Evolutionary conservation across 2,329 filamentous ascomycete species (phyloP).

Genomic region (Pyricularia sp.): DNA sequence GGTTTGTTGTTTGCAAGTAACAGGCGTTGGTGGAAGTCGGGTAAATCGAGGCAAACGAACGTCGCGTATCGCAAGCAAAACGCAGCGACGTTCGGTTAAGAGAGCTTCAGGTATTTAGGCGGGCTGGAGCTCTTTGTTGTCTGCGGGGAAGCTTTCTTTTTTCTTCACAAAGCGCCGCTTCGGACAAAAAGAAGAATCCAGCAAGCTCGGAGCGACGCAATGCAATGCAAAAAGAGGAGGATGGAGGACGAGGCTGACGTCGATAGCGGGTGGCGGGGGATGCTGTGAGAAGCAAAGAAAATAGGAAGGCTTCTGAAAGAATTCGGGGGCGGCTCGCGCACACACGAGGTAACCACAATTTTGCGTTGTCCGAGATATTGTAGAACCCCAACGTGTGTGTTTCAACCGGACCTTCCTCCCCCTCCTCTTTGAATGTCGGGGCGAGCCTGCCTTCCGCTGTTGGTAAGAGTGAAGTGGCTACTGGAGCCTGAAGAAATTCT

Average conservation of each 20-base stretch:
- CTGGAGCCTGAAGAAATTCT: neutral
- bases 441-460: neutral
- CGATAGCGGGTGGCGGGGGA: neutral
- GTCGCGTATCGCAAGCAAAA: neutral
- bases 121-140: neutral
- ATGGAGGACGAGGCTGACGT: neutral
- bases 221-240: neutral
- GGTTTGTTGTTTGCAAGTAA: neutral
- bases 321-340: neutral
- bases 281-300: neutral
- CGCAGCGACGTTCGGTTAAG: neutral
- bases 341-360: neutral
- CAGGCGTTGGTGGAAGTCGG: neutral
- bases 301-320: neutral
- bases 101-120: neutral
- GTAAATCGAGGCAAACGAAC: neutral
- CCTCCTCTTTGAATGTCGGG: neutral
- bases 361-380: neutral
- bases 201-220: neutral
- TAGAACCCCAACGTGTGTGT: neutral
- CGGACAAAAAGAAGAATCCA: neutral
- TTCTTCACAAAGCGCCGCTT: neutral
- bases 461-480: neutral
- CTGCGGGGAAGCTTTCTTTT: neutral
- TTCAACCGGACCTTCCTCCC: neutral